Conservation (phyloP, 2,329 filamentous ascomycete species). For the Pestalotiopsis fici region DNA sequence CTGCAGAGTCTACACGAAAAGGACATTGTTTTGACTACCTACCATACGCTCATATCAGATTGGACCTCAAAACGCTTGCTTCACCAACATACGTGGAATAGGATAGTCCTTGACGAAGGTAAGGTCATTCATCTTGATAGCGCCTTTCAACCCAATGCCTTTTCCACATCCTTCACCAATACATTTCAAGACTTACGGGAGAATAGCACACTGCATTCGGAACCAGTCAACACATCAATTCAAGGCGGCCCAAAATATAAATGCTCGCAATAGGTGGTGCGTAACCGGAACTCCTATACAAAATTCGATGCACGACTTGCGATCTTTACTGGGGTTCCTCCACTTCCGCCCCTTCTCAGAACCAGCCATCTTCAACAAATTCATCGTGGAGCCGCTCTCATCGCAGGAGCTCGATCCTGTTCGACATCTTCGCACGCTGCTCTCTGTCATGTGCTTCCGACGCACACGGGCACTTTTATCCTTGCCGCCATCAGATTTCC, state of each 20-base stretch:
- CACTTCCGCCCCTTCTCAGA: conserved; percentile 20
- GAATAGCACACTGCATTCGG: not conserved
- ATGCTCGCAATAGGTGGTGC: conserved; percentile 16
- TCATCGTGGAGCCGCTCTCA: conserved; percentile 15
- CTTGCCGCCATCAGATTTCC: not conserved
- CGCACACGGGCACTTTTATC: conserved; percentile 8
- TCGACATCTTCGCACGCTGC: conserved; percentile 2
- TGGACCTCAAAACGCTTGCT: not conserved
- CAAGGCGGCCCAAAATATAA: conserved; percentile 24
- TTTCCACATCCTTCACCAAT: not conserved
- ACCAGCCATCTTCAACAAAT: conserved; percentile 10
- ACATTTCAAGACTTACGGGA: not conserved
- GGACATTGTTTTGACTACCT: conserved; percentile 10
- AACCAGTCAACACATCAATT: conserved; percentile 17
- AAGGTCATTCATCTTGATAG: too few relatives aligned
- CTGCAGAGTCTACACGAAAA: not conserved
- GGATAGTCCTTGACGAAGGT: conserved; percentile 7
- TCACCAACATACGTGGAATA: not conserved
- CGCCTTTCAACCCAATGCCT: too few relatives aligned
- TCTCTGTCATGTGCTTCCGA: conserved; percentile 11
- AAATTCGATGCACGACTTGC: conserved; percentile 37
- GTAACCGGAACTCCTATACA: conserved; percentile 40
- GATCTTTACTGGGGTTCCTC: conserved; percentile 32
- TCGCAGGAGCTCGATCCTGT: not conserved
- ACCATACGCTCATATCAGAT: conserved; percentile 1